Evolutionary conservation across 1,284 basidiomycete species (phyloP).

Genomic region (Apiotrichum gracile): DNA sequence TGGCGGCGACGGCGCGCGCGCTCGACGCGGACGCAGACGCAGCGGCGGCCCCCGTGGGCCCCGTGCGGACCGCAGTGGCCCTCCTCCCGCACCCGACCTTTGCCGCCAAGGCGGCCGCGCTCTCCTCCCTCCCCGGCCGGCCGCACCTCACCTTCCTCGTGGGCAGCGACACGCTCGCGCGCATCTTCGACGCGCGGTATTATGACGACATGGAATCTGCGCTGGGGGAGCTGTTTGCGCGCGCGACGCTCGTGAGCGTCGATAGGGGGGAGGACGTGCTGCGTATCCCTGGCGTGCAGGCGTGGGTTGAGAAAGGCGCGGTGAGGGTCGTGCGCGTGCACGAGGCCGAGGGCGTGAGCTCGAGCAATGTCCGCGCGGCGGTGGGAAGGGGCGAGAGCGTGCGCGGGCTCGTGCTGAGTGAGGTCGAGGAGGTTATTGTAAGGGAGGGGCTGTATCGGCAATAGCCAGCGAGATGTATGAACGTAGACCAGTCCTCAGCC

Average conservation of each 20-base stretch:
- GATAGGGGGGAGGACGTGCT: constrained; percentile 51
- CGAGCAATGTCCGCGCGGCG: constrained; percentile 61
- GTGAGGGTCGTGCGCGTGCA: constrained; percentile 58
- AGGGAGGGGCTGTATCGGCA: constrained; percentile 7
- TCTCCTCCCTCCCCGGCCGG: constrained; percentile 15
- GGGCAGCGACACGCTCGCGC: constrained; percentile 81
- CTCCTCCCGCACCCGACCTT: constrained; percentile 85
- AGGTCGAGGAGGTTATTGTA: constrained; percentile 9
- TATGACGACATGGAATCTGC: constrained; percentile 54
- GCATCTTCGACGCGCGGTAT: constrained; percentile 74
- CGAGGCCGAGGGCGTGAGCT: constrained; percentile 57
- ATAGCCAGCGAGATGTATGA: too few species aligned
- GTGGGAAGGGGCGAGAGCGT: constrained; percentile 31
- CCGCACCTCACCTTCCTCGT: constrained; percentile 51
- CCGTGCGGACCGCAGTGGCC: constrained; percentile 56
- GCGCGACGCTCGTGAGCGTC: constrained; percentile 64
- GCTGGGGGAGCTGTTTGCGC: constrained; percentile 22
- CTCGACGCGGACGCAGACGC: constrained; percentile 34
- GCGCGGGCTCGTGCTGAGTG: not conserved
- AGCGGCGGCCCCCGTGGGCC: too few species aligned
- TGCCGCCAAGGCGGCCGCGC: constrained; percentile 65
- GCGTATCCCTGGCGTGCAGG: constrained; percentile 43
- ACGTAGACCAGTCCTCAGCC: too few species aligned
- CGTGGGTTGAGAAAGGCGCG: constrained; percentile 53
- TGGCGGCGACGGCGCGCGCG: constrained; percentile 59